Evolutionary conservation across 2,329 filamentous ascomycete species (phyloP), one percentile per base, ranked within the genome.

Genomic region (Pseudocercospora macadamiae): DNA sequence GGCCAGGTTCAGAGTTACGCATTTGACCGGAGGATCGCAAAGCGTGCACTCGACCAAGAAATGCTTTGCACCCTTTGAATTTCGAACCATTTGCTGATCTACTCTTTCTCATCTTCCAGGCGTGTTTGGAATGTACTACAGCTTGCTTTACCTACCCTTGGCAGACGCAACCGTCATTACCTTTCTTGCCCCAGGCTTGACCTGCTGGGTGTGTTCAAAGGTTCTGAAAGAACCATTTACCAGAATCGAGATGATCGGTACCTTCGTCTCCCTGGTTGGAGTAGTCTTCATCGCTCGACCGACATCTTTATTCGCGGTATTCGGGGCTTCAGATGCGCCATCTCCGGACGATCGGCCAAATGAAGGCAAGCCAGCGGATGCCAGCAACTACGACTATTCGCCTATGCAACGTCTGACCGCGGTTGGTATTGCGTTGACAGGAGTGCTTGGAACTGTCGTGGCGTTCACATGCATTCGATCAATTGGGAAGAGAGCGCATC

Each of bases 161-260:
- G 89, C 91, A 14, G 92, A 96, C 72, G 91, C 92, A 2, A 95
- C 90, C 0, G 92, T 96, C 30, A 88, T 97, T 54, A 95, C 91
- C 7, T 97, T 96, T 71, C 81, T 96, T 4, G 85, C 89, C 0
- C 93, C 93, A 0, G 88, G 88, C 12, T 80, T 96, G 4, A 85
- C 90, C 18, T 91, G 90, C 57, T 91, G 93, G 77, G 83, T 89
- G 16, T 96, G 91, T 72, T 91, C 89, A 32, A 79, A 92, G 55
- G 76, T 93, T 34, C 82, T 88, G 57, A 84, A 86, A 52, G 91
- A 96, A 67, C 88, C 89, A 0, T 96, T 93, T 71, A 91, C 89
- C 1, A 81, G 85, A 21, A 83, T 84, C 37, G 91, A 96, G 72
- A 89, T 91, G 71, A 79, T 93, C 2, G 91, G 89, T 0, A 89